phyloP scores from a whole-genome alignment of 2,329 filamentous ascomycete genomes.

The Ophiocordyceps unilateralis region DNA sequence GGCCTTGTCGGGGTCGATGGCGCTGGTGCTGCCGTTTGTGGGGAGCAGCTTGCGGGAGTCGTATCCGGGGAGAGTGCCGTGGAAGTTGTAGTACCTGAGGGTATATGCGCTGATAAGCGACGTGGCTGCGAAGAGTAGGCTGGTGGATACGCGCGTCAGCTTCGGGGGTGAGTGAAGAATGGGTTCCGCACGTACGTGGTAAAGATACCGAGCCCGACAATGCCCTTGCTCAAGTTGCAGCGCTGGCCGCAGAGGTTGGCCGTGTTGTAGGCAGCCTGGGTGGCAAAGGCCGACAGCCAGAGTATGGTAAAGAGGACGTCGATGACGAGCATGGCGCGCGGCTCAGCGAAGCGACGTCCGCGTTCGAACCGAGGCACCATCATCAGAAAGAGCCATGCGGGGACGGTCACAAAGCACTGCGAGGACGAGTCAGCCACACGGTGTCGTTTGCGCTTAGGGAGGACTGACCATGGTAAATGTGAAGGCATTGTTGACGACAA shows the following conservation, averaged over 20 bases:
- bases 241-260: slow-evolving; percentile 34
- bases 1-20: slow-evolving; percentile 52
- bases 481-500: slow-evolving; percentile 44
- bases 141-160: slow-evolving; percentile 10
- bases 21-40: slow-evolving; percentile 16
- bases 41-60: slow-evolving; percentile 27
- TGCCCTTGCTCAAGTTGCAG: slow-evolving; percentile 43
- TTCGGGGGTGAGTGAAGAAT: neutral
- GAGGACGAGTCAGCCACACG: slow-evolving; percentile 3
- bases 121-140: slow-evolving; percentile 36
- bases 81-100: slow-evolving; percentile 42
- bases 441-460: neutral
- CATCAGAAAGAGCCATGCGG: slow-evolving; percentile 46
- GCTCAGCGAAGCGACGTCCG: slow-evolving; percentile 42
- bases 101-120: slow-evolving; percentile 42
- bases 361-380: slow-evolving; percentile 47
- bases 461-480: slow-evolving; percentile 42
- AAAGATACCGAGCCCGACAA: slow-evolving; percentile 46
- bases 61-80: slow-evolving; percentile 45
- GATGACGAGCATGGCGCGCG: slow-evolving; percentile 41
- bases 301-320: slow-evolving; percentile 41
- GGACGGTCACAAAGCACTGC: slow-evolving; percentile 47
- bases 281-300: slow-evolving; percentile 51
- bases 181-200: slow-evolving; percentile 31
- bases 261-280: slow-evolving; percentile 46